Percentiles rank a stretch among this genome's conserved stretches.
Evolutionary conservation across 1,284 basidiomycete species (phyloP).

Genomic region (Ustilago hordei): DNA sequence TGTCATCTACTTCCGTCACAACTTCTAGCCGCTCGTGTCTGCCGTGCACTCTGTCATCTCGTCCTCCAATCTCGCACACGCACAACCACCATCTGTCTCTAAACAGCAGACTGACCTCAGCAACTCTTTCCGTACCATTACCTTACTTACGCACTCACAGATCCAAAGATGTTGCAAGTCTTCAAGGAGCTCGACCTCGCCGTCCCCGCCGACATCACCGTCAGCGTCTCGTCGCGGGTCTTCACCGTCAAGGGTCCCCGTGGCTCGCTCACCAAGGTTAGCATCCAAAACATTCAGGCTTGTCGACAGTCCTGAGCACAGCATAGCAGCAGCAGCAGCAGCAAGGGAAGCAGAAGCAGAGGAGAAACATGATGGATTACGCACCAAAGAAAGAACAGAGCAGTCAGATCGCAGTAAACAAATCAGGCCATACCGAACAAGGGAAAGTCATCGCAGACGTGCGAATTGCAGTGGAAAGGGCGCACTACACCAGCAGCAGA

Average conservation of each 20-base stretch:
- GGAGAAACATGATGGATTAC: background rate
- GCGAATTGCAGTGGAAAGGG: no score
- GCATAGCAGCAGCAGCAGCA: constrained; percentile 22
- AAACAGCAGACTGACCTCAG: constrained; percentile 15
- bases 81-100: background rate
- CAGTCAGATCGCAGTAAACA: no score
- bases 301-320: background rate
- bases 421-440: no score
- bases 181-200: constrained; percentile 70
- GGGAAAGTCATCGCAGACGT: no score
- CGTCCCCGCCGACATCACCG: constrained; percentile 63
- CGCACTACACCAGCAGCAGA: no score
- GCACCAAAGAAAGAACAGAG: no score
- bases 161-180: constrained; percentile 67
- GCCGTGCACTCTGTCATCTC: background rate
- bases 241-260: constrained; percentile 69
- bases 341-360: constrained; percentile 2
- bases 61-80: background rate
- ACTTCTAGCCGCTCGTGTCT: constrained; percentile 12
- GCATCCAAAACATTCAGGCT: constrained; percentile 29
- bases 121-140: background rate
- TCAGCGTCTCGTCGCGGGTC: constrained; percentile 64
- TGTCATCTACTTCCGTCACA: background rate
- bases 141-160: constrained; percentile 17
- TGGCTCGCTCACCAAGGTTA: constrained; percentile 68